A percentile compares a stretch with the other conserved stretches of the same genome.
These are phyloP conservation scores for Irpex sp. DNA, from an alignment of 1,284 basidiomycete genomes.

Conservation along the genomic window DNA sequence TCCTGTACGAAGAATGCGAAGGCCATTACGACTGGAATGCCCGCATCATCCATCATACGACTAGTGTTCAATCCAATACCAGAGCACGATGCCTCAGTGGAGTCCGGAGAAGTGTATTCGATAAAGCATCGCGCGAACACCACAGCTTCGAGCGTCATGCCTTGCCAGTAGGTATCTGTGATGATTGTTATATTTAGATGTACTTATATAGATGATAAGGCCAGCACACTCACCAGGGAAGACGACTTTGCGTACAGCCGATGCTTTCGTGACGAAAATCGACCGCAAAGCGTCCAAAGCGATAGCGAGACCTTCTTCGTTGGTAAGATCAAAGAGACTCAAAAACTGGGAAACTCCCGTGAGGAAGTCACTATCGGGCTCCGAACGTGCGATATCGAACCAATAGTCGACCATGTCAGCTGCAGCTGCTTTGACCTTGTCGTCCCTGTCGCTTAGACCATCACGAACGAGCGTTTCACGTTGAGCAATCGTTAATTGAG, in stretches of 20 bases:
- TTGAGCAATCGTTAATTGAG: slow-evolving; percentile 61
- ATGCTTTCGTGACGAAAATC: slow-evolving; percentile 51
- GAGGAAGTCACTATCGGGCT: slow-evolving; percentile 24
- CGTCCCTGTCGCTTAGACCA: slow-evolving; percentile 84
- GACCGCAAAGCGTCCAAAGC: slow-evolving; percentile 62
- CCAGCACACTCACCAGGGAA: not conserved
- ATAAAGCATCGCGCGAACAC: slow-evolving; percentile 82
- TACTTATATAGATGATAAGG: not conserved
- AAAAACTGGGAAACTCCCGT: slow-evolving; percentile 46
- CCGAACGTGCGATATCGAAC: slow-evolving; percentile 24
- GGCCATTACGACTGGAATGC: slow-evolving; percentile 88
- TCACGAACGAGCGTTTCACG: slow-evolving; percentile 75
- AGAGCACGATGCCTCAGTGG: slow-evolving; percentile 59
- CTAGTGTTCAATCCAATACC: slow-evolving; percentile 48
- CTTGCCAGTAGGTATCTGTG: slow-evolving; percentile 70
- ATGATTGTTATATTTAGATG: not conserved
- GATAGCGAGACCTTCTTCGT: slow-evolving; percentile 38
- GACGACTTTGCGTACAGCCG: not conserved
- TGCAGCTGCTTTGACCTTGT: slow-evolving; percentile 72
- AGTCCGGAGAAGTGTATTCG: slow-evolving; percentile 30
- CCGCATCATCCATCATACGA: slow-evolving; percentile 45
- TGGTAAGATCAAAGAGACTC: slow-evolving; percentile 52
- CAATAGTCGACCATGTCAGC: slow-evolving; percentile 71
- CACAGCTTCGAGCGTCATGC: slow-evolving; percentile 73
- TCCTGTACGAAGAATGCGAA: slow-evolving; percentile 84